These are phyloP conservation scores for Coemansia sp. DNA, from an alignment of 192 early-diverging fungal species.

Conservation along the genomic window DNA sequence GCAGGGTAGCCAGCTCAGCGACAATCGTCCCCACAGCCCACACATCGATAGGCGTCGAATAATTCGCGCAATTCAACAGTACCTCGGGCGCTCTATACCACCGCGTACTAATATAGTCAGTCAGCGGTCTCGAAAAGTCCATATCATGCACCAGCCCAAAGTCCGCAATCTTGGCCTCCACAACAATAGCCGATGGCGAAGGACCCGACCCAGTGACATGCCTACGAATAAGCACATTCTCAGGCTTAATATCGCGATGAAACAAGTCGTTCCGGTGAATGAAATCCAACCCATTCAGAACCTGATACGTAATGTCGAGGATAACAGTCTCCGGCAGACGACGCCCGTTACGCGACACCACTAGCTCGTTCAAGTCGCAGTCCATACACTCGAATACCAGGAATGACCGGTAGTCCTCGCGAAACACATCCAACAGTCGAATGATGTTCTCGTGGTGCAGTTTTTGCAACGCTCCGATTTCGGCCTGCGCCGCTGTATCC, in stretches of 20 bases:
- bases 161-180: slow-evolving; percentile 88
- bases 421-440: slow-evolving; percentile 79
- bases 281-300: slow-evolving; percentile 82
- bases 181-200: slow-evolving; percentile 34
- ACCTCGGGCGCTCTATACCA: slow-evolving; percentile 99
- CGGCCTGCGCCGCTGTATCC: slow-evolving; percentile 56
- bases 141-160: slow-evolving; percentile 94
- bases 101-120: slow-evolving; percentile 96
- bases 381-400: slow-evolving; percentile 98
- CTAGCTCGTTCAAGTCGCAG: slow-evolving; percentile 91
- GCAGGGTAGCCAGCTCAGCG: slow-evolving; percentile 84
- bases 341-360: slow-evolving; percentile 70
- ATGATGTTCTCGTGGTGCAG: slow-evolving; percentile 83
- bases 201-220: slow-evolving; percentile 44
- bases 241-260: slow-evolving; percentile 97
- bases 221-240: slow-evolving; percentile 81
- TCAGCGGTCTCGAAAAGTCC: slow-evolving; percentile 86
- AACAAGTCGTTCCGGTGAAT: slow-evolving; percentile 94
- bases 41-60: slow-evolving; percentile 92
- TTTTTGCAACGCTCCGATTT: slow-evolving; percentile 54
- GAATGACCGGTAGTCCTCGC: slow-evolving; percentile 81
- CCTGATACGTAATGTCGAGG: slow-evolving; percentile 84
- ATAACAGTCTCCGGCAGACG: slow-evolving; percentile 67
- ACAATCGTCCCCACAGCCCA: slow-evolving; percentile 96
- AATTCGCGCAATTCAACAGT: slow-evolving; percentile 75